Conservation (phyloP, 2,329 filamentous ascomycete genomes). For the Phialophora expanda region DNA sequence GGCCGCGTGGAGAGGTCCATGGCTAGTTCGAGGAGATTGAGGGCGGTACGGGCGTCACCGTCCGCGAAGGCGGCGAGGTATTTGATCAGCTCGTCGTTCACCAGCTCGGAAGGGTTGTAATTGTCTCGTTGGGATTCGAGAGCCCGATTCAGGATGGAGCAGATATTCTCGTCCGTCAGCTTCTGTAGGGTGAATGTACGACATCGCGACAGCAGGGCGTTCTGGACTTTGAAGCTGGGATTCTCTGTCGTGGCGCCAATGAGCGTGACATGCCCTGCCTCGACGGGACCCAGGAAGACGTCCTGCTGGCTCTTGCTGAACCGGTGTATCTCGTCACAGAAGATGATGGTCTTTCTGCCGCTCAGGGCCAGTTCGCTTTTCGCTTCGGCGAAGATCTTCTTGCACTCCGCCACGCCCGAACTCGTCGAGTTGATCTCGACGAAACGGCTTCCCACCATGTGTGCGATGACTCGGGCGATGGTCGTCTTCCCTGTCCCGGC, state of each 20-base stretch:
- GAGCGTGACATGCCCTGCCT: constrained; percentile 85
- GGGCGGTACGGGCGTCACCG: constrained; percentile 87
- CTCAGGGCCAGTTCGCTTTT: constrained; percentile 78
- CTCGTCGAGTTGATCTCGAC: constrained; percentile 95
- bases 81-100: constrained; percentile 75
- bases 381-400: constrained; percentile 87
- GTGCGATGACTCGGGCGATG: constrained; percentile 87
- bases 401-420: constrained; percentile 85
- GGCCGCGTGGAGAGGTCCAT: constrained; percentile 69
- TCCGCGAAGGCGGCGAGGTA: constrained; percentile 89
- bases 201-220: constrained; percentile 84
- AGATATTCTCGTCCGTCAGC: constrained; percentile 73
- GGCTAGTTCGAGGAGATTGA: constrained; percentile 90
- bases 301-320: constrained; percentile 94
- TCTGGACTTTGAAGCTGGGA: constrained; percentile 89
- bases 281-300: constrained; percentile 89
- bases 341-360: constrained; percentile 90
- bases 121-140: constrained; percentile 57
- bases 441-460: constrained; percentile 80
- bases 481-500: constrained; percentile 62
- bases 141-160: constrained; percentile 76
- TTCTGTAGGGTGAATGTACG: constrained; percentile 85
- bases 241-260: constrained; percentile 98
- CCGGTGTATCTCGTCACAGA: constrained; percentile 95
- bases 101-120: constrained; percentile 58